A percentile compares a stretch with the other conserved stretches of the same genome.
phyloP scores from a whole-genome alignment of 257 asterid genomes.

The Solanum paucissectum region DNA sequence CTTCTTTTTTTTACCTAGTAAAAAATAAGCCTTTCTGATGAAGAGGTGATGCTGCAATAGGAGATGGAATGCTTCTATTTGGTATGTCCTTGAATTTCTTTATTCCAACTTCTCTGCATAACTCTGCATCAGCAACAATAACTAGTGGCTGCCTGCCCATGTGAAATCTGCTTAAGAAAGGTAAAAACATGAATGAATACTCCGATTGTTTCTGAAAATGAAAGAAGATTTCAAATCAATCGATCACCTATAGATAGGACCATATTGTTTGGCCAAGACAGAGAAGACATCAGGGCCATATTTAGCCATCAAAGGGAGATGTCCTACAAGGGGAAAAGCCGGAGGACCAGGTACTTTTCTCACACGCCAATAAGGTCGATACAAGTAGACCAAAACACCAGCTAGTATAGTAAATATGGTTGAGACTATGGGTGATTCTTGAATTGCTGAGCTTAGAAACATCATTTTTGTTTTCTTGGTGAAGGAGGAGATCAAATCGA shows the following conservation, averaged over 20 bases:
- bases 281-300: conserved; percentile 86
- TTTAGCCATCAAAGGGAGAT: conserved; percentile 81
- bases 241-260: conserved; percentile 80
- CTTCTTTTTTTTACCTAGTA: conserved; percentile 34
- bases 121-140: conserved; percentile 82
- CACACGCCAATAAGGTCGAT: conserved; percentile 74
- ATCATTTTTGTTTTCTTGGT: neutral
- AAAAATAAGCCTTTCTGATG: conserved; percentile 95
- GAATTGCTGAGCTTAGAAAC: neutral
- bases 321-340: conserved; percentile 70
- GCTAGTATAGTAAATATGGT: conserved; percentile 11
- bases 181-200: neutral
- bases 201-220: neutral
- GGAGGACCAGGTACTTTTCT: conserved; percentile 91
- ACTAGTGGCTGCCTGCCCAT: conserved; percentile 95
- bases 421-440: neutral
- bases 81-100: conserved; percentile 63
- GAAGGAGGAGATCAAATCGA: neutral
- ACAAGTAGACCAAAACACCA: conserved; percentile 43
- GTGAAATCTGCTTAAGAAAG: conserved; percentile 48
- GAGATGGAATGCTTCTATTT: conserved; percentile 93
- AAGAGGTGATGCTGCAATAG: conserved; percentile 87
- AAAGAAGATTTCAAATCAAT: neutral
- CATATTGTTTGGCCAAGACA: conserved; percentile 61
- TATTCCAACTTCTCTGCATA: conserved; percentile 86